These are phyloP conservation scores for Metroxylon sagu DNA, from an alignment of 176 grass and related monocot genomes.

Conservation along the genomic window DNA sequence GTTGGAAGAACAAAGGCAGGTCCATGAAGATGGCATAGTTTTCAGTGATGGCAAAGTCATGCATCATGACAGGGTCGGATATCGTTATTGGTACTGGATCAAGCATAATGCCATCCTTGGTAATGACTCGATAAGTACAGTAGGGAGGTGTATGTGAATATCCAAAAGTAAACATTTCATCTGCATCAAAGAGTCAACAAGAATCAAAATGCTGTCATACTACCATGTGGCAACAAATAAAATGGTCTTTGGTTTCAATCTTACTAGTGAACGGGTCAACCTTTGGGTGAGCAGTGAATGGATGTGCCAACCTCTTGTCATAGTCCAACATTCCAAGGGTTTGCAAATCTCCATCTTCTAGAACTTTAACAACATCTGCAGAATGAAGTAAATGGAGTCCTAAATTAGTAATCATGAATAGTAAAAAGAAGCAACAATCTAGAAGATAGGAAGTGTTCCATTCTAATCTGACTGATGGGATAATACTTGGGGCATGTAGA, in stretches of 20 bases:
- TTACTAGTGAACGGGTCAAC: slow-evolving; percentile 91
- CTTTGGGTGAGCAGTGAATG: slow-evolving; percentile 97
- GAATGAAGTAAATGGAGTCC: not conserved
- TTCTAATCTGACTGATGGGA: too few species aligned
- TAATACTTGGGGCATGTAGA: too few species aligned
- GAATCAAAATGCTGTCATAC: not conserved
- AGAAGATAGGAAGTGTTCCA: too few species aligned
- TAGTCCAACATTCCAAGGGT: slow-evolving; percentile 97
- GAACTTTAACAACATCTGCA: slow-evolving; percentile 84
- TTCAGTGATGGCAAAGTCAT: slow-evolving; percentile 97
- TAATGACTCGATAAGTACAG: slow-evolving; percentile 87
- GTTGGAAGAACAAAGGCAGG: slow-evolving; percentile 73
- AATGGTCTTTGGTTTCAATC: slow-evolving; percentile 2
- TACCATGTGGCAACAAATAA: not conserved
- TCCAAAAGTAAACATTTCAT: slow-evolving; percentile 99
- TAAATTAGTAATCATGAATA: too few species aligned
- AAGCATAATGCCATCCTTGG: slow-evolving; percentile 84
- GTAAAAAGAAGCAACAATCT: too few species aligned
- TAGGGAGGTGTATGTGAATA: slow-evolving; percentile 84
- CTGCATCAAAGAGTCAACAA: slow-evolving; percentile 25
- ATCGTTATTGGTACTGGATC: slow-evolving; percentile 98
- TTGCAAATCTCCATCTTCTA: slow-evolving; percentile 95
- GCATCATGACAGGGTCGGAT: slow-evolving; percentile 93
- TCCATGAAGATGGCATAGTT: slow-evolving; percentile 98
- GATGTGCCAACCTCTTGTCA: slow-evolving; percentile 80